phyloP scores from a whole-genome alignment of 2,329 filamentous ascomycete species.

The Epichloe typhina region DNA sequence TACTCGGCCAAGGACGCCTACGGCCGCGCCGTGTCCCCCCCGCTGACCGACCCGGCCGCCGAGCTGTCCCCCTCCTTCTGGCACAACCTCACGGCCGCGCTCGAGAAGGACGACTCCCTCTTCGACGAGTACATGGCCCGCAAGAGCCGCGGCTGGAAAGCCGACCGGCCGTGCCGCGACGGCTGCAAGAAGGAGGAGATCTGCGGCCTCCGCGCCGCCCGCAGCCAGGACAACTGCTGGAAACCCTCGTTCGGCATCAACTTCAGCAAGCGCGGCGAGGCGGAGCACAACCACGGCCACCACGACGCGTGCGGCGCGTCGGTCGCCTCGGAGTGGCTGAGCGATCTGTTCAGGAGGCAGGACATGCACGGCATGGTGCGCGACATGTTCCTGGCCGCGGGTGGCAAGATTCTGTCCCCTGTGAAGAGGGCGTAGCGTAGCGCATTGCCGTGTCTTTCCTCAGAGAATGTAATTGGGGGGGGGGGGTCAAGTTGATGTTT shows the following conservation, averaged over 20 bases:
- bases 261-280: slow-evolving; percentile 15
- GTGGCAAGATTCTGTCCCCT: background rate
- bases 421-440: background rate
- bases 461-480: no score
- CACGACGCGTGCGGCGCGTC: slow-evolving; percentile 17
- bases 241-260: slow-evolving; percentile 19
- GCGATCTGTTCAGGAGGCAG: slow-evolving; percentile 10
- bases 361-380: slow-evolving; percentile 13
- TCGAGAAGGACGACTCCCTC: slow-evolving; percentile 27
- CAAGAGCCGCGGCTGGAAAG: slow-evolving; percentile 31
- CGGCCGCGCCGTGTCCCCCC: slow-evolving; percentile 30
- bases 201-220: slow-evolving; percentile 35
- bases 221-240: slow-evolving; percentile 38
- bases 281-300: slow-evolving; percentile 5
- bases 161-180: slow-evolving; percentile 22
- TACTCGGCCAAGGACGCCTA: slow-evolving; percentile 43
- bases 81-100: slow-evolving; percentile 38
- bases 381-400: slow-evolving; percentile 5
- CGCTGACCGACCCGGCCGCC: slow-evolving; percentile 19
- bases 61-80: slow-evolving; percentile 43
- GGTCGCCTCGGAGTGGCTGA: slow-evolving; percentile 12
- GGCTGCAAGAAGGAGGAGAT: slow-evolving; percentile 31
- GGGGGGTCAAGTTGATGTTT: no score
- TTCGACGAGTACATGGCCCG: slow-evolving; percentile 34
- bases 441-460: no score